Evolutionary conservation across 2,329 filamentous ascomycete genomes (phyloP), one percentile per base, ranked within the genome.

Genomic region (Pseudocercospora macadamiae): DNA sequence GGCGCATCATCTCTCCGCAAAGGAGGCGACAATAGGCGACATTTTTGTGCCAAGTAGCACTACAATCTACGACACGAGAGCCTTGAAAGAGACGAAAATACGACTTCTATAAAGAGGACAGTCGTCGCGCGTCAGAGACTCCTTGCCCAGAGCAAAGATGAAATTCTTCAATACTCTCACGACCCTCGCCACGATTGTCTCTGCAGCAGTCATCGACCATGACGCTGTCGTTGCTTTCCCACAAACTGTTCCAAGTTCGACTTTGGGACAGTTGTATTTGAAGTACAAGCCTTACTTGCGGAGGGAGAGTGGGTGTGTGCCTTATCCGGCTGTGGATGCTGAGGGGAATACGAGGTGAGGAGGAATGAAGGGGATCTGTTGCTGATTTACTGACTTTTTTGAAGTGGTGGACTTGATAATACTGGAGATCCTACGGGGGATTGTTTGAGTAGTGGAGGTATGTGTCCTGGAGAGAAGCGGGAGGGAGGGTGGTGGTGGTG

Each of bases 271-370:
- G 2, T 68, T 84, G 21, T 83, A 83, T 63, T 68, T 82, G 39
- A 80, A 81, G 54, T 86, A 84, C 71, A 80, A 86, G 71, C 84
- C 83, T 0, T 78, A 75, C 54, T 75, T 86, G 4, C 65, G 83
- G 9, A 80, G 86, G 4, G 76, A 78, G 16, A 82, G 83, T 64
- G 85, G 85, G 45, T 88, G 85, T 61, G 84, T 87, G 7, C 83
- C 85, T 0, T 88, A 85, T 67, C 84, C 85, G 0, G 85, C 81
- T 1, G 85, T 88, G 1, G 82, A 88, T 61, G 77, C 77, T 0
- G 70, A 74, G 0, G 86, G 85, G 2, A 78, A 87, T 64, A 86
- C 82, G 14, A 76, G 79, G 6, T 12, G 7, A 51, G 3, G 14
- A 51, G 18, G 21, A 23, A n/a, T 47, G 8, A 21, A 28, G 18